Percentiles rank a stretch among this genome's conserved stretches.
These are phyloP conservation scores for Pichia sp. DNA, from an alignment of 1,139 yeast species.

Conservation along the genomic window DNA sequence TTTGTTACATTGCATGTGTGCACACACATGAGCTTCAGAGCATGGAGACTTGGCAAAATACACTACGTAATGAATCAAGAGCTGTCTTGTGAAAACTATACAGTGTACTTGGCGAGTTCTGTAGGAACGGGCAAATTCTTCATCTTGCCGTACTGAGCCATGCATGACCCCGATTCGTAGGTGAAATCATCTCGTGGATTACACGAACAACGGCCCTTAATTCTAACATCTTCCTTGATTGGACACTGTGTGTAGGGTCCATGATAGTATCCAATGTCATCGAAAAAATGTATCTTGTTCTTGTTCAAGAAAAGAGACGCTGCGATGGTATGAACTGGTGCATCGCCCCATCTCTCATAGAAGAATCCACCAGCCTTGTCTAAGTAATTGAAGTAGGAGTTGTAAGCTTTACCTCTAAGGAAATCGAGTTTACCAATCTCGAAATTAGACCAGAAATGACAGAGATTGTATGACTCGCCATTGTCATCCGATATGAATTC, in stretches of 20 bases:
- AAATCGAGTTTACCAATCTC: conserved; percentile 74
- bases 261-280: conserved; percentile 76
- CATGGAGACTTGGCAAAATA: too few species aligned
- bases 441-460: conserved; percentile 92
- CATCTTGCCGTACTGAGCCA: conserved; percentile 10
- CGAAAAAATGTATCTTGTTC: conserved; percentile 67
- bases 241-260: conserved; percentile 37
- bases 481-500: conserved; percentile 52
- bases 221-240: conserved; percentile 11
- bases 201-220: conserved; percentile 16
- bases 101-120: conserved; percentile 3
- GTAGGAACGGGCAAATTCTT: conserved; percentile 9
- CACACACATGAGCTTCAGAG: too few species aligned
- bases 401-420: conserved; percentile 64
- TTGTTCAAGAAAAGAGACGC: conserved; percentile 61
- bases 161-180: conserved; percentile 8
- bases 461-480: conserved; percentile 53
- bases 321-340: conserved; percentile 82
- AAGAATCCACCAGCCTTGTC: conserved; percentile 81
- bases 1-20: too few species aligned
- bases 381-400: conserved; percentile 59
- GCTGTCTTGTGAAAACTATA: too few species aligned
- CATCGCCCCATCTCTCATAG: conserved; percentile 95
- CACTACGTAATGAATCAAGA: too few species aligned
- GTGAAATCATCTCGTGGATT: conserved; percentile 15